Evolutionary conservation across 371 early-diverging fungal species (phyloP), one percentile per base, ranked within the genome.

Genomic region (Funneliformis caledonium): DNA sequence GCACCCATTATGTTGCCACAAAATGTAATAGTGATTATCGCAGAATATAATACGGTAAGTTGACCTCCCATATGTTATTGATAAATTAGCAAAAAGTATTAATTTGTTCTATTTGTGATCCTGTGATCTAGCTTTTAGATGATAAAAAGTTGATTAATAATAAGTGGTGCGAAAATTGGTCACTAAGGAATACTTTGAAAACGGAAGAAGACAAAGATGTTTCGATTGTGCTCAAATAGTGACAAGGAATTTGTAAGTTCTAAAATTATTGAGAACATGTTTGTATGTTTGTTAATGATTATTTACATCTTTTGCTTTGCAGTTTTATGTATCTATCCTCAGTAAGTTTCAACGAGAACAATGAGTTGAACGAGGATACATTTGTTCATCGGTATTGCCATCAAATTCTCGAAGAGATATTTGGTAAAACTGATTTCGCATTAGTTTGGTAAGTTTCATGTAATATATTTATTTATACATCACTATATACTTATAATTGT

Each of bases 171-270:
- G 50, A 48, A 37, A 72, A 72, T 72, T 72, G 73, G 73, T 50
- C 50, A 1, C 16, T 22, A 50, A 22, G 73, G 73, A 42, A 19
- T 72, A 7, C 10, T 12, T 50, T 52, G 14, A 11, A 8, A 72
- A 72, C 73, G 11, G 33, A 72, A 5, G 73, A 72, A n/a, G 50
- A 72, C n/a, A 72, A 42, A 52, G 9, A 8, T 14, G n/a, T 72
- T 4, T 72, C n/a, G 50, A 72, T 26, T 72, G 73, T 72, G 52
- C 43, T 5, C 73, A 72, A 48, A 1, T 37, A 45, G 73, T 72
- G 4, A 22, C 73, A 37, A 72, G 19, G 50, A 72, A 72, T 72
- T 50, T 72, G 73, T 72, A 72, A 52, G 73, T 72, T 72, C 26
- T 72, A 26, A 52, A 72, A 50, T 6, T 31, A 6, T 33, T 6